These are phyloP conservation scores for Diphasiastrum complanatum DNA, from an alignment of 83 land plant species.

Conservation along the genomic window DNA sequence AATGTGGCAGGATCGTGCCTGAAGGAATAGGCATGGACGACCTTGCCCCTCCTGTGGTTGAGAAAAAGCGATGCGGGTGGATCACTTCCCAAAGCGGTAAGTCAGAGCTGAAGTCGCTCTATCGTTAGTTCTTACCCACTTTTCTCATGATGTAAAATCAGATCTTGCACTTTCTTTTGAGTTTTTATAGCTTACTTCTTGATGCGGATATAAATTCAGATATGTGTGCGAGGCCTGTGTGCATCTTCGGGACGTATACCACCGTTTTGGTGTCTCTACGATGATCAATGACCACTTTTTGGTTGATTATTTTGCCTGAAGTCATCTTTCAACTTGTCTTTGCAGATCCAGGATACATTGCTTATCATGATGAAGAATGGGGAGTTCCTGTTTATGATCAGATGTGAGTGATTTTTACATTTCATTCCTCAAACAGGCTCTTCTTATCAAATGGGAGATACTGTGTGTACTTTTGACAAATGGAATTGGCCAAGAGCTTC, in stretches of 20 bases:
- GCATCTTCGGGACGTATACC: not conserved
- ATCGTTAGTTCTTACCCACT: too few species aligned
- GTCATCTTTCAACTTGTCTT: not conserved
- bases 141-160: too few species aligned
- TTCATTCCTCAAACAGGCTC: not conserved
- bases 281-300: not conserved
- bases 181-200: not conserved
- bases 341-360: conserved; percentile 19
- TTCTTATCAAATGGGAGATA: not conserved
- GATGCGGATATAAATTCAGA: not conserved
- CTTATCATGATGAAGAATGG: conserved; percentile 21
- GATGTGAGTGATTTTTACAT: conserved; percentile 1
- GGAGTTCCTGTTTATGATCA: conserved; percentile 25
- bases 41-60: not conserved
- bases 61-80: conserved; percentile 14
- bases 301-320: not conserved
- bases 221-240: not conserved
- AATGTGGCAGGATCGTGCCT: conserved; percentile 14
- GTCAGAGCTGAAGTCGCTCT: too few species aligned
- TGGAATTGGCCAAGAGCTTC: too few species aligned
- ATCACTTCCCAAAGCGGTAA: conserved; percentile 24
- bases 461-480: too few species aligned
- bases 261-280: not conserved
- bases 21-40: conserved; percentile 12
- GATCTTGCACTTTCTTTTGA: not conserved